A percentile compares a stretch with the other conserved stretches of the same genome.
phyloP scores from a whole-genome alignment of 129 eudicot genomes.

The Flaveria brownii region DNA sequence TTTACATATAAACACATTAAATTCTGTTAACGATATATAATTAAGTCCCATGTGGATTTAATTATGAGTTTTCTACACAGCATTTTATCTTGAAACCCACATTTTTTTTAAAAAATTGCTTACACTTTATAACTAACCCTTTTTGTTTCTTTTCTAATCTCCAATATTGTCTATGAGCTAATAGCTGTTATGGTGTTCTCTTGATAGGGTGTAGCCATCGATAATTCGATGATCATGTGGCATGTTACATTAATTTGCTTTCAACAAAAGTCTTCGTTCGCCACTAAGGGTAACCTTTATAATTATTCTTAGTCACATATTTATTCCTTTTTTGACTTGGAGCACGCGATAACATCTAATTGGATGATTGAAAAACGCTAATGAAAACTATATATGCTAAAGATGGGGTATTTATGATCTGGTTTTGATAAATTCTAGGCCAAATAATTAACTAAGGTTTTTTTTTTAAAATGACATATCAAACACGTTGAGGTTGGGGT shows the following conservation, averaged over 20 bases:
- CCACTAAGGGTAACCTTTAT: not conserved
- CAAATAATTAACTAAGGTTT: too few relatives aligned
- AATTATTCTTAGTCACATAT: too few relatives aligned
- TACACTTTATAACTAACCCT: slow-evolving; percentile 8
- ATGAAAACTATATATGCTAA: too few relatives aligned
- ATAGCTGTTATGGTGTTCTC: not conserved
- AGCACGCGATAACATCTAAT: too few relatives aligned
- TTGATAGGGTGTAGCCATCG: not conserved
- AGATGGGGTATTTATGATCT: too few relatives aligned
- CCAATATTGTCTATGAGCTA: not conserved
- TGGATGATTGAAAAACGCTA: too few relatives aligned
- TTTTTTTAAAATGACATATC: too few relatives aligned
- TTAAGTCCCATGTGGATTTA: slow-evolving; percentile 3
- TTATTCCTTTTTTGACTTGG: too few relatives aligned
- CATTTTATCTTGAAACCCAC: slow-evolving; percentile 1
- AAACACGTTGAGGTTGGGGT: too few relatives aligned
- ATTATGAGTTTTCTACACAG: not conserved
- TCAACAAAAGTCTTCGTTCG: not conserved
- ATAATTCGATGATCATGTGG: not conserved
- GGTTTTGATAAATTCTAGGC: too few relatives aligned
- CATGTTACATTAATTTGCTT: slow-evolving; percentile 6
- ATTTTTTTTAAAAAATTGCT: not conserved
- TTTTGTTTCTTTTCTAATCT: slow-evolving; percentile 11
- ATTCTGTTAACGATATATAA: not conserved
- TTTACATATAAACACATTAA: not conserved